Base-by-base conservation (phyloP, 805 yeast genomes). In the Ogataea degrootiae region DNA sequence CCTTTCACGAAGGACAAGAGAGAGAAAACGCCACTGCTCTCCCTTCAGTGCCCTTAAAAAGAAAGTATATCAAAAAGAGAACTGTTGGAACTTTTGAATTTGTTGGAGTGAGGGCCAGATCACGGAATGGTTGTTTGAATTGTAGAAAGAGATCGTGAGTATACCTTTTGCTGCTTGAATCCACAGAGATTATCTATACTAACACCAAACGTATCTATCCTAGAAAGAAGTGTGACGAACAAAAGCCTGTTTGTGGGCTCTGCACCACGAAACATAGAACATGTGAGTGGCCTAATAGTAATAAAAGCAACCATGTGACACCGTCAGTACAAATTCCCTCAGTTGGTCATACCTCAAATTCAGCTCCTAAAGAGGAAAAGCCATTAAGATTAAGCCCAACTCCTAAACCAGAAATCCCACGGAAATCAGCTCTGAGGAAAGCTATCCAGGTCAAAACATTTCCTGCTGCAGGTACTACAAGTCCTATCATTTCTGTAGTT, bases 181-280 rank as follows among this genome's bases (percentile, higher is more conserved):
- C 21, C 21, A 19, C 4, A 19, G 21, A 19, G 21, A 19, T 19
- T 19, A 19, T 19, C 9, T 26, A 26, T 40, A 40, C 36, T 31
- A 40, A 40, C n/a, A 3, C 14, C 29, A n/a, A 40, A 16, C 31
- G 1, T 26, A 26, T 26, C 31, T 29, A n/a, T 12, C 9, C 6
- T 29, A 41, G 43, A 6, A 43, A 43, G 16, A 43, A 43, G 21
- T 43, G 46, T 37, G 46, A 43, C 31, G 46, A 43, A 31, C 11
- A 15, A 14, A 43, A 43, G 22, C 46, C 46, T 15, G 31, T 31
- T 8, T 43, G 46, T 14, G 36, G 36, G 8, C 19, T 37, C 9
- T 43, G 46, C 22, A 17, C n/a, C 2, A 19, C 34, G n/a, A 43
- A 33, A 11, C 1, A 38, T 17, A 15, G 41, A 37, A 37, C 16